A percentile compares a stretch with the other conserved stretches of the same genome.
Conservation (phyloP, 1,284 basidiomycete species). For the Puccinia horiana region DNA sequence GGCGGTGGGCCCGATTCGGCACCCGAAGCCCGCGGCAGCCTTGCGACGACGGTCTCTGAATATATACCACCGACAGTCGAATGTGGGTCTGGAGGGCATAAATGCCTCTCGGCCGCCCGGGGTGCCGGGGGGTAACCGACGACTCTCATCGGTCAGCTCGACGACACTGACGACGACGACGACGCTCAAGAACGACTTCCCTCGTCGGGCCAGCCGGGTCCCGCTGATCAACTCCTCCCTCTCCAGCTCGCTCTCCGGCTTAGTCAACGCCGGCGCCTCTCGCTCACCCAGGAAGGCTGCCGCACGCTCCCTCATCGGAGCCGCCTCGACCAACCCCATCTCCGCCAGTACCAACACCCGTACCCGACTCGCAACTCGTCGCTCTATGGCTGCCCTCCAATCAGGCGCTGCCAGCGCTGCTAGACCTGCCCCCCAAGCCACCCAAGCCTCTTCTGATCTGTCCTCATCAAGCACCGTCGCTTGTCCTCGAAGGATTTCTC, state of each 20-base stretch:
- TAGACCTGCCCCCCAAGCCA: too few species aligned
- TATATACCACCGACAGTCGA: slow-evolving; percentile 17
- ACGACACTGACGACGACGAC: background rate
- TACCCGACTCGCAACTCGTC: background rate
- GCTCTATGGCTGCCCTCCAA: background rate
- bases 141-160: background rate
- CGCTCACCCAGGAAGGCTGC: background rate
- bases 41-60: slow-evolving; percentile 21
- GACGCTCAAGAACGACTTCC: background rate
- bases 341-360: background rate
- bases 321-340: background rate
- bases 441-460: background rate
- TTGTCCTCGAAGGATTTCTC: background rate
- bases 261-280: background rate
- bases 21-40: slow-evolving; percentile 7
- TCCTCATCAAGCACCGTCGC: background rate
- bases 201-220: slow-evolving; percentile 13
- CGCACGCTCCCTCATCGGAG: background rate
- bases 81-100: background rate
- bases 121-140: background rate
- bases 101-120: background rate
- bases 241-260: slow-evolving; percentile 2
- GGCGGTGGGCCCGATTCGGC: slow-evolving; percentile 20
- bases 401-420: background rate
- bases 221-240: slow-evolving; percentile 10